Conservation (phyloP, 176 grass and related monocot species). For the Bolboschoenus planiculmis region DNA sequence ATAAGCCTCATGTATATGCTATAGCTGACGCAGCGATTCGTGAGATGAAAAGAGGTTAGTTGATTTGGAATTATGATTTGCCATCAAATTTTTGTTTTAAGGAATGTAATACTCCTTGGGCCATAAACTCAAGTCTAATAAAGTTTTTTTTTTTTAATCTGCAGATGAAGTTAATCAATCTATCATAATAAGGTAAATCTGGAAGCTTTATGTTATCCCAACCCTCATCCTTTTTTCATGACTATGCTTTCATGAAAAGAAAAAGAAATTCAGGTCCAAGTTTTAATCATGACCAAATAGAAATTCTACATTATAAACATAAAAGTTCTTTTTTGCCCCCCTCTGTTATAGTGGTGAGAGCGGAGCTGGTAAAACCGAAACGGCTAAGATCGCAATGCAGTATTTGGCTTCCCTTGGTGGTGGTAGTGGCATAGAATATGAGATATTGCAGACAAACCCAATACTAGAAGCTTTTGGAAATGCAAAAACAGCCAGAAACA, state of each 20-base stretch:
- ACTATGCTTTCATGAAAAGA: neutral
- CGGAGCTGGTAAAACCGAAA: conserved; percentile 99
- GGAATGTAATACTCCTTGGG: neutral
- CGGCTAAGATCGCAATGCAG: conserved; percentile 97
- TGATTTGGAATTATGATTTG: conserved; percentile 25
- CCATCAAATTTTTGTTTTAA: neutral
- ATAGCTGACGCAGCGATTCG: conserved; percentile 83
- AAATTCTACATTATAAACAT: neutral
- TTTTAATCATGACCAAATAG: neutral
- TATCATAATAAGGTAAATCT: conserved; percentile 84
- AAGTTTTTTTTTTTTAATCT: conserved; percentile 18
- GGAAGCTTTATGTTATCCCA: neutral
- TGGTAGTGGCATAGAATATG: conserved; percentile 94
- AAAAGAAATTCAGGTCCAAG: neutral
- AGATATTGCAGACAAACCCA: conserved; percentile 94
- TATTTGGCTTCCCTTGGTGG: conserved; percentile 96
- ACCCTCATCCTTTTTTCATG: neutral
- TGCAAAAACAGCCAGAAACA: conserved; percentile 94
- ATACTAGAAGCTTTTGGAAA: conserved; percentile 99
- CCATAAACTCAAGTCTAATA: neutral
- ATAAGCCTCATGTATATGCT: conserved; percentile 92
- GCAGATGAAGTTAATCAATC: conserved; percentile 99
- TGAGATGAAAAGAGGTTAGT: conserved; percentile 92
- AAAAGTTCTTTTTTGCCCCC: conserved; percentile 21
- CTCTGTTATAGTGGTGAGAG: conserved; percentile 83